Evolutionary conservation across 352 stramenopile genomes (phyloP).

Genomic region (Globisporangium parvum): DNA sequence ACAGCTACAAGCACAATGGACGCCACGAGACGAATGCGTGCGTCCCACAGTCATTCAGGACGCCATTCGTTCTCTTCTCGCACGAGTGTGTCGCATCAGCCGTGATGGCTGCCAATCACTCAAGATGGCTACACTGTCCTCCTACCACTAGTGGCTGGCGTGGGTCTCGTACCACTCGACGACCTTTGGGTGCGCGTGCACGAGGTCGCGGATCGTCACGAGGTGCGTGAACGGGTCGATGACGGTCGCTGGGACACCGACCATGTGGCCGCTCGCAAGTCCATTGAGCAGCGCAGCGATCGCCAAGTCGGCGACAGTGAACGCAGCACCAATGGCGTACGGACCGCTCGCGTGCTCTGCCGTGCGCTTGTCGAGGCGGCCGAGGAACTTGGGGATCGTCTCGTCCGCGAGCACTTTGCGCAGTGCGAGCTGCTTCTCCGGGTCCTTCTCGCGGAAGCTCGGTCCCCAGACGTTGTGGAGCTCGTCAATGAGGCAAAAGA

Average conservation of each 20-base stretch:
- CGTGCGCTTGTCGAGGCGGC: slow-evolving; percentile 22
- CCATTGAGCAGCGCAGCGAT: slow-evolving; percentile 17
- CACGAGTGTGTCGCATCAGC: too few species aligned
- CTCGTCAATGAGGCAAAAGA: slow-evolving; percentile 24
- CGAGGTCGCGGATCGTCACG: slow-evolving; percentile 19
- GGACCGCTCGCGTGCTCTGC: slow-evolving; percentile 18
- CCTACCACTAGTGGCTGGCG: slow-evolving; percentile 3
- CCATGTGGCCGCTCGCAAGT: too few species aligned
- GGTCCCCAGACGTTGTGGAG: slow-evolving; percentile 14
- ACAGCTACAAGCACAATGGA: too few species aligned
- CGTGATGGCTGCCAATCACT: too few species aligned
- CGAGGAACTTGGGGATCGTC: slow-evolving; percentile 22
- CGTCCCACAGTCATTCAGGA: too few species aligned
- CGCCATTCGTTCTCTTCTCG: too few species aligned
- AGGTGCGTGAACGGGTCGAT: slow-evolving; percentile 11
- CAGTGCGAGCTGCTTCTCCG: slow-evolving; percentile 28
- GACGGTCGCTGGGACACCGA: too few species aligned
- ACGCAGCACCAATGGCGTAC: slow-evolving; percentile 8
- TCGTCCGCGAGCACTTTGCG: slow-evolving; percentile 20
- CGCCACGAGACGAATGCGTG: too few species aligned
- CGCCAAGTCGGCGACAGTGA: slow-evolving; percentile 27
- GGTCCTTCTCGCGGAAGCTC: slow-evolving; percentile 23
- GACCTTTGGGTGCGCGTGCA: slow-evolving; percentile 28
- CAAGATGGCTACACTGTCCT: too few species aligned
- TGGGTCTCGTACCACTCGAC: slow-evolving; percentile 25